Evolutionary conservation across 208 protist species (phyloP).

Genomic region (Leishmania mexicana): DNA sequence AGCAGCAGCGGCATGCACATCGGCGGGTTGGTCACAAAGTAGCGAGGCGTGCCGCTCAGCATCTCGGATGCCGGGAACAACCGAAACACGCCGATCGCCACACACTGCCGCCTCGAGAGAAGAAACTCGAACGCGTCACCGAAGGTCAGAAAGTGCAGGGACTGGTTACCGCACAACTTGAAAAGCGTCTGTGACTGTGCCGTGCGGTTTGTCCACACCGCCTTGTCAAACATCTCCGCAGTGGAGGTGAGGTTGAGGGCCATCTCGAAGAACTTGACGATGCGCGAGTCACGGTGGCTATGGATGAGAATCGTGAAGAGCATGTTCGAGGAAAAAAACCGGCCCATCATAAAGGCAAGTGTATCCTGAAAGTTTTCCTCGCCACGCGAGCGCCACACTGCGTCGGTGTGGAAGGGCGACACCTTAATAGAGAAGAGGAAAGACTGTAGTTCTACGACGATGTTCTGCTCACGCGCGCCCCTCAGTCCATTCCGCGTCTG

Average conservation of each 20-base stretch:
- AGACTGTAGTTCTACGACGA: slow-evolving; percentile 85
- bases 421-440: slow-evolving; percentile 83
- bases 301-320: slow-evolving; percentile 82
- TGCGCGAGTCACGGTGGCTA: slow-evolving; percentile 70
- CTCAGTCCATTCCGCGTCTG: slow-evolving; percentile 21
- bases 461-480: slow-evolving; percentile 68
- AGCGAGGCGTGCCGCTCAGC: slow-evolving; percentile 64
- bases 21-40: slow-evolving; percentile 88
- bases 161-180: slow-evolving; percentile 73
- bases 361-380: slow-evolving; percentile 86
- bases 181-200: slow-evolving; percentile 68
- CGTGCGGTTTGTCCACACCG: slow-evolving; percentile 49
- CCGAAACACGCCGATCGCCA: slow-evolving; percentile 86
- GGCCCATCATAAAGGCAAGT: slow-evolving; percentile 89
- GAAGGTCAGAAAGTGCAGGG: slow-evolving; percentile 77
- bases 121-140: slow-evolving; percentile 83
- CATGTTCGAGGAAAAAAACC: slow-evolving; percentile 90
- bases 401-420: slow-evolving; percentile 76
- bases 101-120: slow-evolving; percentile 60
- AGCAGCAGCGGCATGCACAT: slow-evolving; percentile 64
- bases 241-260: slow-evolving; percentile 65
- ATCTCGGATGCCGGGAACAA: slow-evolving; percentile 66
- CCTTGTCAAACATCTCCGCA: slow-evolving; percentile 70
- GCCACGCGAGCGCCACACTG: slow-evolving; percentile 71
- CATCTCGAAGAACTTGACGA: slow-evolving; percentile 83